Evolutionary conservation across 169 alveolate genomes (phyloP).

Genomic region (Eimeria zaria): DNA sequence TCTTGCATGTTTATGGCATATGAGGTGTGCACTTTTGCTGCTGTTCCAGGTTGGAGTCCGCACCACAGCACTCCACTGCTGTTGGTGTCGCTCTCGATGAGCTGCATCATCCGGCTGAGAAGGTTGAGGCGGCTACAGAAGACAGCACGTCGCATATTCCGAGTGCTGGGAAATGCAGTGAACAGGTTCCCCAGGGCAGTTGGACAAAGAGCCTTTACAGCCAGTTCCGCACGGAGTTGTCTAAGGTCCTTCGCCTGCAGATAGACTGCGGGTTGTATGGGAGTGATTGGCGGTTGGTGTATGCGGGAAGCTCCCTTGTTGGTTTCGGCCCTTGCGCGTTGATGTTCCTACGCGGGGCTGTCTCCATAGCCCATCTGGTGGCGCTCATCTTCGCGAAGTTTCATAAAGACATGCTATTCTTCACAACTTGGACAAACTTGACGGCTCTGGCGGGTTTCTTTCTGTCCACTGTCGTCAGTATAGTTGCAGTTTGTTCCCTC

Average conservation of each 20-base stretch:
- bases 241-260: neutral
- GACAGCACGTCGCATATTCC: neutral
- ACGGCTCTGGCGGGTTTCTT: neutral
- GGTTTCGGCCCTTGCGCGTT: neutral
- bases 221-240: neutral
- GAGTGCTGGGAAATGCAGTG: neutral
- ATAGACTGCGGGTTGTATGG: conserved; percentile 31
- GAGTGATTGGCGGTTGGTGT: conserved; percentile 28
- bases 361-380: neutral
- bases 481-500: conserved; percentile 12
- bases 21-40: neutral
- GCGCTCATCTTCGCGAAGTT: neutral
- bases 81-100: neutral
- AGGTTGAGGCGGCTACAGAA: neutral
- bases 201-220: neutral
- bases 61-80: conserved; percentile 9
- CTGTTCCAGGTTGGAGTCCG: neutral
- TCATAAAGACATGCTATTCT: neutral
- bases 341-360: neutral
- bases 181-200: neutral
- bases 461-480: neutral
- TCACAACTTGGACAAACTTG: conserved; percentile 40
- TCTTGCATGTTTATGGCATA: too few species aligned
- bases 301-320: conserved; percentile 19
- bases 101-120: neutral